phyloP scores from a whole-genome alignment of 768 basidiomycete species.

The Russula brevipes region DNA sequence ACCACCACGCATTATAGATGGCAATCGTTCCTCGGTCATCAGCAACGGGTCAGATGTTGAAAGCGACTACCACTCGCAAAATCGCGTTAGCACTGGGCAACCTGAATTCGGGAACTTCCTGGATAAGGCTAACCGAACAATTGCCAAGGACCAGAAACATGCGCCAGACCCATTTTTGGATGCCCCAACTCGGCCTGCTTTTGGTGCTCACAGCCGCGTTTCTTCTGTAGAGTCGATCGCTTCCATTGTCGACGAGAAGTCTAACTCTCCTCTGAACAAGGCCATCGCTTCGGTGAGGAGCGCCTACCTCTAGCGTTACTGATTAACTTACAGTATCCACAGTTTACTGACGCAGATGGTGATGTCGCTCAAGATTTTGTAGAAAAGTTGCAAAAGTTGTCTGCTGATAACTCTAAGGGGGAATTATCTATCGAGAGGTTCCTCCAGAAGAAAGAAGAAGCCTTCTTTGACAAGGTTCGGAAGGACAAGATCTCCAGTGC shows the following conservation, averaged over 20 bases:
- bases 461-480: slow-evolving; percentile 86
- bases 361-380: slow-evolving; percentile 89
- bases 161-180: slow-evolving; percentile 87
- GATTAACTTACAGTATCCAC: slow-evolving; percentile 10
- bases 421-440: slow-evolving; percentile 91
- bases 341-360: slow-evolving; percentile 94
- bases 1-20: slow-evolving; percentile 33
- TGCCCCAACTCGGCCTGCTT: slow-evolving; percentile 59
- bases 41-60: slow-evolving; percentile 54
- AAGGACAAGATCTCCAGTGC: slow-evolving; percentile 84
- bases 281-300: slow-evolving; percentile 75
- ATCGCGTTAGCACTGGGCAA: slow-evolving; percentile 33
- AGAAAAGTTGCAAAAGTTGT: slow-evolving; percentile 71
- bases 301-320: background rate
- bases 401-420: slow-evolving; percentile 82
- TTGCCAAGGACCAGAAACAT: slow-evolving; percentile 72
- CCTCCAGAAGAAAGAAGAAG: slow-evolving; percentile 86
- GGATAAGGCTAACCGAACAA: slow-evolving; percentile 77
- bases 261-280: slow-evolving; percentile 87
- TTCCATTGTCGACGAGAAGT: slow-evolving; percentile 87
- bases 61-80: slow-evolving; percentile 50
- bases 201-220: slow-evolving; percentile 72
- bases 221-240: slow-evolving; percentile 90
- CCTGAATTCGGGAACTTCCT: slow-evolving; percentile 70
- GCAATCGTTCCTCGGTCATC: slow-evolving; percentile 34